Percentiles rank a stretch among this genome's conserved stretches.
Conservation (phyloP, 306 rosid species). For the Rosa persica region DNA sequence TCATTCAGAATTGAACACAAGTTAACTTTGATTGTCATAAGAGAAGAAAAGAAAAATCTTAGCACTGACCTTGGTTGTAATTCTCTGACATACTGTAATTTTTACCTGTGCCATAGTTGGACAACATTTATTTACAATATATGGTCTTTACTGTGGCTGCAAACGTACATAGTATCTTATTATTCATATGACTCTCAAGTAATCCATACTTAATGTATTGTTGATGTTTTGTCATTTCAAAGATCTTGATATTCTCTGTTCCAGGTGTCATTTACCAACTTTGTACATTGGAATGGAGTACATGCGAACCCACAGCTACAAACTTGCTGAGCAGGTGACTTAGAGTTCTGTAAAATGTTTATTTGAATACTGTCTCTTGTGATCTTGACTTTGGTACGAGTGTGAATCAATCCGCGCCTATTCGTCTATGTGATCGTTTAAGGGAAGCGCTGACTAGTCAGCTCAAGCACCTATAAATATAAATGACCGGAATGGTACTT, state of each 20-base stretch:
- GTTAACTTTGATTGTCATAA: not conserved
- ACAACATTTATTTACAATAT: not conserved
- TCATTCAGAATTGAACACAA: not conserved
- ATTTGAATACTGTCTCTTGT: slow-evolving; percentile 2
- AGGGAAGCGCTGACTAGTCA: not conserved
- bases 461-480: not conserved
- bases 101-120: not conserved
- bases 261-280: slow-evolving; percentile 98
- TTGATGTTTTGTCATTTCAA: slow-evolving; percentile 31
- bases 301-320: slow-evolving; percentile 96
- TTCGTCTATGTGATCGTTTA: not conserved
- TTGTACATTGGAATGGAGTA: slow-evolving; percentile 99
- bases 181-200: not conserved
- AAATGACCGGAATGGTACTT: not conserved
- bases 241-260: slow-evolving; percentile 71
- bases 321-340: slow-evolving; percentile 97
- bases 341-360: not conserved
- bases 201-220: slow-evolving; percentile 22
- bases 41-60: not conserved
- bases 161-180: not conserved
- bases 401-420: not conserved
- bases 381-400: not conserved
- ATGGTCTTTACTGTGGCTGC: not conserved
- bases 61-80: not conserved
- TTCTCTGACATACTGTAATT: not conserved